phyloP scores from a whole-genome alignment of 2,329 filamentous ascomycete species.

The Alternaria longipes region DNA sequence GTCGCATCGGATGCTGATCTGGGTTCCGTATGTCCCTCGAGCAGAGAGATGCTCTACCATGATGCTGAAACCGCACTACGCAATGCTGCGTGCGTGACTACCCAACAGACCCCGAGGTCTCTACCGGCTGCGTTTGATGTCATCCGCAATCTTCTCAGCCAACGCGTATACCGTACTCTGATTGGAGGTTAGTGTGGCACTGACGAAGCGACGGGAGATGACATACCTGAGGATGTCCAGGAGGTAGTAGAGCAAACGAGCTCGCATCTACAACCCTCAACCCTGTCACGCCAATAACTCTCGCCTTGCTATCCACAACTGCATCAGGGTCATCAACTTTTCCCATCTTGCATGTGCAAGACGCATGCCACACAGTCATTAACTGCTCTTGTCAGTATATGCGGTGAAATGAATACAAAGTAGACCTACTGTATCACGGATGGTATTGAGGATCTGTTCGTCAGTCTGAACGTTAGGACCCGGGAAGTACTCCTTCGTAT shows the following conservation, averaged over 20 bases:
- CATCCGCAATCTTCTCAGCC: conserved; percentile 46
- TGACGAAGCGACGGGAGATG: neutral
- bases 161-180: conserved; percentile 30
- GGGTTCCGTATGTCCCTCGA: neutral
- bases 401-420: neutral
- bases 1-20: neutral
- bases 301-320: conserved; percentile 46
- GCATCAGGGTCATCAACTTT: conserved; percentile 40
- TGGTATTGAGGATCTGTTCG: conserved; percentile 34
- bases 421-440: conserved; percentile 21
- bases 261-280: conserved; percentile 50
- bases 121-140: conserved; percentile 21
- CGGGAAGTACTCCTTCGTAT: conserved; percentile 36
- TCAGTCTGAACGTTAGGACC: conserved; percentile 33
- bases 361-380: conserved; percentile 37
- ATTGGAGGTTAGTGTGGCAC: neutral
- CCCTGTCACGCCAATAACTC: conserved; percentile 45
- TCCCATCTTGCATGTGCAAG: conserved; percentile 44
- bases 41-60: neutral
- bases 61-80: neutral
- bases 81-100: too few species aligned
- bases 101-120: neutral
- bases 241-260: conserved; percentile 46
- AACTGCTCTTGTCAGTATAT: neutral
- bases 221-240: conserved; percentile 42